Evolutionary conservation across 495 filamentous ascomycete species (phyloP).

Genomic region (Aspergillus olivimuriae): DNA sequence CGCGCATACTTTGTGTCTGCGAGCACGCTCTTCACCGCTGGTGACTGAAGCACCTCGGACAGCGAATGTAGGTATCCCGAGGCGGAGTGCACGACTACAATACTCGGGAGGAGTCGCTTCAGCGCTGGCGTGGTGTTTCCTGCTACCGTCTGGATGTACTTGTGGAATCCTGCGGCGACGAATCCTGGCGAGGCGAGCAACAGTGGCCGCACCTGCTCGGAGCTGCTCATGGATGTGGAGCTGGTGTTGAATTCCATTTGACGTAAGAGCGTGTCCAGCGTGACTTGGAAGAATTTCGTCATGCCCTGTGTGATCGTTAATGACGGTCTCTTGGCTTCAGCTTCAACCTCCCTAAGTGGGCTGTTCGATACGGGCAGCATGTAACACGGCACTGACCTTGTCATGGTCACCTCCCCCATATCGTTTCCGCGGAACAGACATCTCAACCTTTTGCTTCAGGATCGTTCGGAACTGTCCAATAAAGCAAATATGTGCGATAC

Average conservation of each 20-base stretch:
- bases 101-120: conserved; percentile 58
- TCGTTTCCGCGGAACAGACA: conserved; percentile 74
- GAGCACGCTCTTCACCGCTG: conserved; percentile 67
- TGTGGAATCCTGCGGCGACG: conserved; percentile 70
- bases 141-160: conserved; percentile 69
- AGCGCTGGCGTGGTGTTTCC: conserved; percentile 45
- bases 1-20: conserved; percentile 79
- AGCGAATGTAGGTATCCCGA: conserved; percentile 81
- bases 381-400: conserved; percentile 47
- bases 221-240: conserved; percentile 30
- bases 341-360: neutral
- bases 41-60: conserved; percentile 75
- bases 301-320: conserved; percentile 44
- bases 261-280: conserved; percentile 66
- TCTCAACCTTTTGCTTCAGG: conserved; percentile 80
- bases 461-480: conserved; percentile 90
- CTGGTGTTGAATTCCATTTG: conserved; percentile 66
- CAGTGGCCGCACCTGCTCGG: conserved; percentile 53
- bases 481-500: conserved; percentile 85
- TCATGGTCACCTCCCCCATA: conserved; percentile 57
- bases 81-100: conserved; percentile 75
- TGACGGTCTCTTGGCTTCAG: neutral
- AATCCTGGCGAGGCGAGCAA: conserved; percentile 89
- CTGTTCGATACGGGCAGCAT: too few relatives aligned
- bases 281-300: conserved; percentile 73